A percentile compares a stretch with the other conserved stretches of the same genome.
phyloP scores from a whole-genome alignment of 129 eudicot genomes.

The Gnaphalium uliginosum region DNA sequence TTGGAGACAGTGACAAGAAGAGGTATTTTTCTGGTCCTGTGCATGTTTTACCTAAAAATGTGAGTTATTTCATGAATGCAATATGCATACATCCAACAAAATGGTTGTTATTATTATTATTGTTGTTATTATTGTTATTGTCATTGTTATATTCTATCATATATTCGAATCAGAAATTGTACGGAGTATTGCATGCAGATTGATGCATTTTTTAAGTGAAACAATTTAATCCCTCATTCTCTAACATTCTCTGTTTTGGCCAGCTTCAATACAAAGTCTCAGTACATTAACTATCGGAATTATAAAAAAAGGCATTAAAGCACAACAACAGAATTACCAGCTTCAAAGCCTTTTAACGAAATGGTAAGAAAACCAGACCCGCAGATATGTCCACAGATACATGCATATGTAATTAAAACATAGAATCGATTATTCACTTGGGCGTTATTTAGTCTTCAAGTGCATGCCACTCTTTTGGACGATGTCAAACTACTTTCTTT shows the following conservation, averaged over 20 bases:
- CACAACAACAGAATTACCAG: not conserved
- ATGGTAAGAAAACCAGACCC: constrained; percentile 20
- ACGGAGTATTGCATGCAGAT: not conserved
- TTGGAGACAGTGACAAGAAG: not conserved
- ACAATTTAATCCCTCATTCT: not conserved
- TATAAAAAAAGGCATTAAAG: not conserved
- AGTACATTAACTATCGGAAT: not conserved
- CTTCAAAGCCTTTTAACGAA: constrained; percentile 10
- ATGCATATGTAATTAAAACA: not conserved
- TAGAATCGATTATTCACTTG: not conserved
- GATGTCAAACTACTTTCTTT: not conserved
- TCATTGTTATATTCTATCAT: no score
- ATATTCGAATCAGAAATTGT: not conserved
- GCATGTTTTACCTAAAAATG: no score
- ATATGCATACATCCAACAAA: not conserved
- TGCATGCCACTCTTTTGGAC: not conserved
- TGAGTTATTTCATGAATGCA: no score
- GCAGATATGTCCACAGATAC: not conserved
- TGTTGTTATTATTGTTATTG: no score
- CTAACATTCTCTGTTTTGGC: not conserved
- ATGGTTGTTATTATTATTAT: not conserved
- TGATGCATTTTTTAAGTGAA: not conserved
- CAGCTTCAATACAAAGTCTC: not conserved
- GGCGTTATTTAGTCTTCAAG: not conserved
- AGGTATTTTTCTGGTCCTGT: not conserved